A percentile compares a stretch with the other conserved stretches of the same genome.
These are phyloP conservation scores for Moesziomyces sp. DNA, from an alignment of 1,284 basidiomycete species.

Conservation along the genomic window DNA sequence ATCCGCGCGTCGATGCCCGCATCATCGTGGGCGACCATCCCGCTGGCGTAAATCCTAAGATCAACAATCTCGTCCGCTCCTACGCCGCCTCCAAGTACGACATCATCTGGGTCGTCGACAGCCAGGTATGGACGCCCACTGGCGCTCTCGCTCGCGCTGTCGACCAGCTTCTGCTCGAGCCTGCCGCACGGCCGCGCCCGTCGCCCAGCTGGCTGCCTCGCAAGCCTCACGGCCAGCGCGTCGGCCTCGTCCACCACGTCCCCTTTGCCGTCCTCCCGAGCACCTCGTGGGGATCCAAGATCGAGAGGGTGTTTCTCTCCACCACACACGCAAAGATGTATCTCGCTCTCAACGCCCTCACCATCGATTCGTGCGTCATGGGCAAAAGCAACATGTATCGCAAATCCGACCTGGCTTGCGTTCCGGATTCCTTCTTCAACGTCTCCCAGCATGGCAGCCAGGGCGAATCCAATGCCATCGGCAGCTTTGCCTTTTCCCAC, in stretches of 20 bases:
- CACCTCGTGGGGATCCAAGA: conserved; percentile 75
- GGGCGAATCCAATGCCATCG: conserved; percentile 56
- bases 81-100: conserved; percentile 83
- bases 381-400: conserved; percentile 97
- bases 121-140: conserved; percentile 82
- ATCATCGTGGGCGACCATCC: conserved; percentile 67
- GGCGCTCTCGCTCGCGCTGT: conserved; percentile 88
- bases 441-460: conserved; percentile 45
- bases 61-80: conserved; percentile 91
- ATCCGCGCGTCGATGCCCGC: conserved; percentile 53
- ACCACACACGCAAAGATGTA: conserved; percentile 99
- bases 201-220: conserved; percentile 48
- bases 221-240: conserved; percentile 59
- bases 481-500: conserved; percentile 55
- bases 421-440: conserved; percentile 66
- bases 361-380: conserved; percentile 93
- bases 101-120: conserved; percentile 96
- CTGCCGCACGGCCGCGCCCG: conserved; percentile 68
- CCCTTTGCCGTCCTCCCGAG: conserved; percentile 82
- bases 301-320: conserved; percentile 94
- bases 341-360: conserved; percentile 86
- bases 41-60: conserved; percentile 93
- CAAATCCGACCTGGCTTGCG: conserved; percentile 81
- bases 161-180: conserved; percentile 82
- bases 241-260: conserved; percentile 94